Evolutionary conservation across 2,329 filamentous ascomycete species (phyloP).

Genomic region (Aspergillus phoenicis): DNA sequence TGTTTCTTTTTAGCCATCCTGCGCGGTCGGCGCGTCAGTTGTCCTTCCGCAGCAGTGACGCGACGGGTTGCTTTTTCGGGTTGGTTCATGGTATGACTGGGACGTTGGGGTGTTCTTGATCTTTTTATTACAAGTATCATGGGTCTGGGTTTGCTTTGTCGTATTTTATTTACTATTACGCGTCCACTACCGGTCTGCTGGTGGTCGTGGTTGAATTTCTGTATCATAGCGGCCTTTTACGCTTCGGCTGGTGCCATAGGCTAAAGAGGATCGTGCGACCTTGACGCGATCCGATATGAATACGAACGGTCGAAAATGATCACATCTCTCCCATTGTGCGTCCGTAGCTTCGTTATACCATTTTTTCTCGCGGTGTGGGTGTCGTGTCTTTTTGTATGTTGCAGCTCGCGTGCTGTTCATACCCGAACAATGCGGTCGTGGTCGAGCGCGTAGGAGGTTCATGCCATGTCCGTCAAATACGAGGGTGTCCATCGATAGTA

Average conservation of each 20-base stretch:
- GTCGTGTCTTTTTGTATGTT: too few species aligned
- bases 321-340: background rate
- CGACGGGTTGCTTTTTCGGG: slow-evolving; percentile 43
- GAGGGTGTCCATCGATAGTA: background rate
- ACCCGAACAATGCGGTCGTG: background rate
- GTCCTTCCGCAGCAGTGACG: slow-evolving; percentile 35
- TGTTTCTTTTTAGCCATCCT: slow-evolving; percentile 35
- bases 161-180: slow-evolving; percentile 41
- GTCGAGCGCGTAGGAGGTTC: background rate
- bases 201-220: slow-evolving; percentile 43
- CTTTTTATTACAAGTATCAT: slow-evolving; percentile 43
- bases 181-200: slow-evolving; percentile 44
- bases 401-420: too few species aligned
- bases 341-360: background rate
- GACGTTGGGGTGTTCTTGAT: slow-evolving; percentile 49
- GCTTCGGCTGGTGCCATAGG: slow-evolving; percentile 39
- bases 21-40: slow-evolving; percentile 36
- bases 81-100: slow-evolving; percentile 48
- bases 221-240: slow-evolving; percentile 47
- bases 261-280: slow-evolving; percentile 33
- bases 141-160: slow-evolving; percentile 48
- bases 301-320: slow-evolving; percentile 34
- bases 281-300: slow-evolving; percentile 40
- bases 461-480: background rate
- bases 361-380: background rate